phyloP scores from a whole-genome alignment of 2,329 filamentous ascomycete species.

The Aspergillus uvarum region DNA sequence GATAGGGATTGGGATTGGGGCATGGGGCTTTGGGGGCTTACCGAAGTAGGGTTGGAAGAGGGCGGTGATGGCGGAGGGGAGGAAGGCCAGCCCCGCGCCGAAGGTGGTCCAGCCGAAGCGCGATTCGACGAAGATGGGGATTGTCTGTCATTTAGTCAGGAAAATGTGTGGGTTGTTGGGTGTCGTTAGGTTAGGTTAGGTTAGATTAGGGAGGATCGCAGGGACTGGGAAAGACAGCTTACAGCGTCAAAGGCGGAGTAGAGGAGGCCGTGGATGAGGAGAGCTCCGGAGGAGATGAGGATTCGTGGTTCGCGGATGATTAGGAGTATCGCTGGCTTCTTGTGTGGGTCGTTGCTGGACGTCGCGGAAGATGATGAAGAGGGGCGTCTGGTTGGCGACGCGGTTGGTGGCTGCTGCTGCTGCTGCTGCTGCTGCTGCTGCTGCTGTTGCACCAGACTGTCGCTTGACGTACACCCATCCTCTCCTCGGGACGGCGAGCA shows the following conservation, averaged over 20 bases:
- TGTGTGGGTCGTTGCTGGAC: neutral
- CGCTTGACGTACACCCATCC: neutral
- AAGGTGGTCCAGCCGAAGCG: slow-evolving; percentile 57
- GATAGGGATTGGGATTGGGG: neutral
- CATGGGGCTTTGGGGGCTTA: neutral
- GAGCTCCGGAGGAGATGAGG: slow-evolving; percentile 56
- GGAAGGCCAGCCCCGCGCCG: slow-evolving; percentile 58
- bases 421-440: neutral
- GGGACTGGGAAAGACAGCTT: slow-evolving; percentile 3
- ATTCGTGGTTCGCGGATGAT: slow-evolving; percentile 49
- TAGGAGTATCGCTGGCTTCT: slow-evolving; percentile 14
- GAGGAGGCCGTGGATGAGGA: slow-evolving; percentile 51
- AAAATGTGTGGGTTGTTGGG: neutral
- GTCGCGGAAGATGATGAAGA: too few species aligned
- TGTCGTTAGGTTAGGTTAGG: too few species aligned
- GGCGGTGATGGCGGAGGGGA: slow-evolving; percentile 60
- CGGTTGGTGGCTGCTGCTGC: neutral
- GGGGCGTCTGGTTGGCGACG: neutral
- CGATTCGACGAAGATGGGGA: slow-evolving; percentile 56
- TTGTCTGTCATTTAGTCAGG: slow-evolving; percentile 17
- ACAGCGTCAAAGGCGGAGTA: slow-evolving; percentile 54
- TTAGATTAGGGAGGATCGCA: slow-evolving; percentile 8
- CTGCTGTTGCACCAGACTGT: neutral
- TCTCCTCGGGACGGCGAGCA: slow-evolving; percentile 23
- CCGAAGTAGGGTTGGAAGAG: slow-evolving; percentile 60